A percentile compares a stretch with the other conserved stretches of the same genome.
Conservation (phyloP, 345 rosid species). For the Murraya paniculata region DNA sequence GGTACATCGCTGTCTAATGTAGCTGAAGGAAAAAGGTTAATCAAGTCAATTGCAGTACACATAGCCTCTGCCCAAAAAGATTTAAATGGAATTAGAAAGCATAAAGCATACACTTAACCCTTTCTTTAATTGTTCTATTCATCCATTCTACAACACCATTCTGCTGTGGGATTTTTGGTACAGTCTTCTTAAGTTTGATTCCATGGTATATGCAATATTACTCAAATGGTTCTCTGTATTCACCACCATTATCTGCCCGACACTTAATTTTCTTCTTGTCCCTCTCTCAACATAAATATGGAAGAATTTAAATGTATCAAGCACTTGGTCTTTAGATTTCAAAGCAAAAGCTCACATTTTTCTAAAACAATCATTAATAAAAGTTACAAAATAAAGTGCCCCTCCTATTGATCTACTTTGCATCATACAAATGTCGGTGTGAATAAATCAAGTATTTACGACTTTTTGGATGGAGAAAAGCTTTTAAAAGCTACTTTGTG, state of each 20-base stretch:
- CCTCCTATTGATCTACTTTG: too few relatives aligned
- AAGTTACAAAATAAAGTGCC: too few relatives aligned
- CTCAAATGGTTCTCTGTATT: conserved; percentile 1
- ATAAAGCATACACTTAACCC: neutral
- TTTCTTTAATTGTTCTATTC: neutral
- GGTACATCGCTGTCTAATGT: neutral
- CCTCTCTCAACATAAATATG: too few relatives aligned
- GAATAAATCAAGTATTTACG: too few relatives aligned
- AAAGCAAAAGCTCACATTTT: too few relatives aligned
- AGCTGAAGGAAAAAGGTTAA: conserved; percentile 3
- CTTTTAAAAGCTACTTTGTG: too few relatives aligned
- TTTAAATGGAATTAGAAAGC: neutral
- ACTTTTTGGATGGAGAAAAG: too few relatives aligned
- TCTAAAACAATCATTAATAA: too few relatives aligned
- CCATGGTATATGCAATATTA: neutral
- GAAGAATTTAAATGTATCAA: too few relatives aligned
- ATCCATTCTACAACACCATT: conserved; percentile 17
- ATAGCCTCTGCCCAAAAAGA: conserved; percentile 1
- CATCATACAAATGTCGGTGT: too few relatives aligned
- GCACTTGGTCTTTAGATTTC: too few relatives aligned
- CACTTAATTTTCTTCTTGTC: neutral
- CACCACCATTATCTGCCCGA: neutral
- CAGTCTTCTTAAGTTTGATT: conserved; percentile 1
- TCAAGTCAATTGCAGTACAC: neutral
- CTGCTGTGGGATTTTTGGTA: neutral